Evolutionary conservation across 2,329 filamentous ascomycete species (phyloP).

Genomic region (Elsinoe necatrix): DNA sequence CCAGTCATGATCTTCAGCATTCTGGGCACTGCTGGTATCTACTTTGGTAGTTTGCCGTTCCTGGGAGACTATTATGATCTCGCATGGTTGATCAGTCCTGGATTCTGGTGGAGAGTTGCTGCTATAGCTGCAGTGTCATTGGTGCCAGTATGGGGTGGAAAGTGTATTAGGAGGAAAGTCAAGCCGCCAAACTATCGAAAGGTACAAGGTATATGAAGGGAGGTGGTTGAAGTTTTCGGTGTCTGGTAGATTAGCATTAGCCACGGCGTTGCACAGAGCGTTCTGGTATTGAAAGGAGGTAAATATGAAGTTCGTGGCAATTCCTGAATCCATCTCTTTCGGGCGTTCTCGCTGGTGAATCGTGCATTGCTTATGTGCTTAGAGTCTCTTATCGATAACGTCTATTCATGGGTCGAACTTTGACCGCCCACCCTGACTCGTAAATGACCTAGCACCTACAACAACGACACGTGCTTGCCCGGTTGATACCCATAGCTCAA

Average conservation of each 20-base stretch:
- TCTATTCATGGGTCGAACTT: neutral
- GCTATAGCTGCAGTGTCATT: constrained; percentile 74
- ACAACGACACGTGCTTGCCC: neutral
- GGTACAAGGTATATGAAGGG: constrained; percentile 44
- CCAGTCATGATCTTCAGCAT: constrained; percentile 81
- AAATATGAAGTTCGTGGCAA: no score
- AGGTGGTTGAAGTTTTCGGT: neutral
- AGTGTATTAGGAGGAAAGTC: constrained; percentile 74
- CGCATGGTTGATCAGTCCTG: constrained; percentile 64
- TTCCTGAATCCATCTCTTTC: no score
- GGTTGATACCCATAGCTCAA: neutral
- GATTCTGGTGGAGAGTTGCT: constrained; percentile 78
- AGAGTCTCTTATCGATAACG: neutral
- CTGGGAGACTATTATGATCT: constrained; percentile 86
- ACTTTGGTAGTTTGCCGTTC: constrained; percentile 75
- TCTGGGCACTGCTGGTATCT: constrained; percentile 73
- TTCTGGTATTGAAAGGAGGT: no score
- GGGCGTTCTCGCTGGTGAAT: no score
- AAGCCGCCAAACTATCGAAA: constrained; percentile 93
- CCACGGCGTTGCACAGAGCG: neutral
- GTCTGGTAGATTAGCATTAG: neutral
- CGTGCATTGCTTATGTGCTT: no score
- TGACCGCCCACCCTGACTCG: neutral
- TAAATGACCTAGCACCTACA: neutral
- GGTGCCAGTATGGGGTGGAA: constrained; percentile 78